phyloP scores from a whole-genome alignment of 2,329 filamentous ascomycete species.

The Hymenoscyphus fructigenus region DNA sequence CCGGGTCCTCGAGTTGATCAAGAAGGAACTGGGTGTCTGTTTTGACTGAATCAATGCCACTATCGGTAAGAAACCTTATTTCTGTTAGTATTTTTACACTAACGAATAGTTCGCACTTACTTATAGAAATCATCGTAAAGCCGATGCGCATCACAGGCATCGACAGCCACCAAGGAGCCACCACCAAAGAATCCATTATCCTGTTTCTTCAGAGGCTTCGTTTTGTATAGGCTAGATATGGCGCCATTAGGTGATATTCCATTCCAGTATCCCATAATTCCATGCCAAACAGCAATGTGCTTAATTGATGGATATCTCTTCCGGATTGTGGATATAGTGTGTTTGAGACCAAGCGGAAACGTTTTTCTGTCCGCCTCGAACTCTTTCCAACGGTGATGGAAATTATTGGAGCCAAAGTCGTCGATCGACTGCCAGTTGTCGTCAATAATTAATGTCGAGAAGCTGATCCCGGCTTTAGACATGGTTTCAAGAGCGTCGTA shows the following conservation, averaged over 20 bases:
- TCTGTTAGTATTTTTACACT: not conserved
- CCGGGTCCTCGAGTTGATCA: constrained; percentile 9
- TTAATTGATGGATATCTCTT: constrained; percentile 16
- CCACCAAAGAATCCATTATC: constrained; percentile 19
- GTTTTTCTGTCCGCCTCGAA: constrained; percentile 17
- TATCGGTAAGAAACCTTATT: constrained; percentile 17
- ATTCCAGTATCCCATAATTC: constrained; percentile 21
- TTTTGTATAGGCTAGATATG: constrained; percentile 16
- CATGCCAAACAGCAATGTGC: constrained; percentile 24
- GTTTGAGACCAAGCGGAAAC: constrained; percentile 19
- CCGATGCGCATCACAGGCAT: constrained; percentile 13
- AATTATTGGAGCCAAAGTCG: constrained; percentile 11
- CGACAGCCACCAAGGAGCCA: constrained; percentile 13
- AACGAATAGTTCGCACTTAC: constrained; percentile 3
- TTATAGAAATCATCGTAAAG: constrained; percentile 22
- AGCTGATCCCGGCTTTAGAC: constrained; percentile 9
- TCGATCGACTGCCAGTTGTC: constrained; percentile 23
- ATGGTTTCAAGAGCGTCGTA: constrained; percentile 14
- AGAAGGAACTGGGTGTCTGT: constrained; percentile 21
- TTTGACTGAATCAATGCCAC: constrained; percentile 19
- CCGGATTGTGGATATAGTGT: constrained; percentile 9
- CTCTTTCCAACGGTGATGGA: constrained; percentile 19
- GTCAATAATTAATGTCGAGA: constrained; percentile 23
- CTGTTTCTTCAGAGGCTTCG: constrained; percentile 14
- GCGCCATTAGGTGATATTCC: constrained; percentile 17